Conservation (phyloP, 257 asterid species). For the Solanum ossicruentum region DNA sequence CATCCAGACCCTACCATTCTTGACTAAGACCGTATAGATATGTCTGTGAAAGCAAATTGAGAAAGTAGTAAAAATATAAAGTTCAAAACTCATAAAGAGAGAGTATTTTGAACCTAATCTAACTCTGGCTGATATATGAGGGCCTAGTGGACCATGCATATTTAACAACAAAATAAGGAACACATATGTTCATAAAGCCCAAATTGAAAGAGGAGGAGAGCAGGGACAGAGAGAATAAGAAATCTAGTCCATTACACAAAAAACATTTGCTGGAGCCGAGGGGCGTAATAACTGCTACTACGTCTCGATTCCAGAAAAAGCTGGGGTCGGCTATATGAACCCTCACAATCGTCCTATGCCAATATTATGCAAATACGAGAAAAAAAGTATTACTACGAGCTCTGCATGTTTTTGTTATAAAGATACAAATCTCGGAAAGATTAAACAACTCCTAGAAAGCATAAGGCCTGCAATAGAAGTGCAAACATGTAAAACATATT, state of each 20-base stretch:
- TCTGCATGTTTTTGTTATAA: not conserved
- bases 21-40: not conserved
- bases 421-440: not conserved
- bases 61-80: not conserved
- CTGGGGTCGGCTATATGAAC: not conserved
- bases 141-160: not conserved
- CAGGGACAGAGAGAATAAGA: not conserved
- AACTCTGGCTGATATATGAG: not conserved
- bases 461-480: not conserved
- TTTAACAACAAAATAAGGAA: not conserved
- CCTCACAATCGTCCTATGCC: not conserved
- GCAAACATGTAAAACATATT: not conserved
- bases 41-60: not conserved
- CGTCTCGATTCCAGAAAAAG: not conserved
- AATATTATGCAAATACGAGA: not conserved
- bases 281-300: not conserved
- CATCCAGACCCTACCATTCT: not conserved
- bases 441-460: not conserved
- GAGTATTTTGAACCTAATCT: not conserved
- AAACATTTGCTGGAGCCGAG: not conserved
- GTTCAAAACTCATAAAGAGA: not conserved
- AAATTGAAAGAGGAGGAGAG: not conserved
- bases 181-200: not conserved
- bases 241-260: not conserved
- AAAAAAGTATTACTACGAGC: not conserved